These are phyloP conservation scores for Pseudohalonectria lignicola DNA, from an alignment of 2,329 filamentous ascomycete species.

Conservation along the genomic window DNA sequence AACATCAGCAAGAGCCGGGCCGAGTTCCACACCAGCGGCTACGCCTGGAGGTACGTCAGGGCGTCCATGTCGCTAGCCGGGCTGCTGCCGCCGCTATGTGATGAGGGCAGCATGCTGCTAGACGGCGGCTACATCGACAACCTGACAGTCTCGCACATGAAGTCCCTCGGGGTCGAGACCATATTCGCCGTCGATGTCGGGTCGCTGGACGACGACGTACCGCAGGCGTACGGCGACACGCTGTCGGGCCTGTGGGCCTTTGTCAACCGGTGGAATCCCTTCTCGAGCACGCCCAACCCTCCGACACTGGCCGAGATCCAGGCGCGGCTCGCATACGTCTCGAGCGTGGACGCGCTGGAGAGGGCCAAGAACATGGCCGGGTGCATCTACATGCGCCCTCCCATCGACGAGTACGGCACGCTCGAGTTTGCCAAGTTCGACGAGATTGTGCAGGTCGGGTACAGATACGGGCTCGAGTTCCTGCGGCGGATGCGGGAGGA, in stretches of 20 bases:
- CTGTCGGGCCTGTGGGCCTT: constrained; percentile 93
- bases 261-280: constrained; percentile 93
- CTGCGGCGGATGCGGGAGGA: constrained; percentile 66
- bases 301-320: constrained; percentile 95
- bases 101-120: constrained; percentile 92
- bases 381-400: constrained; percentile 92
- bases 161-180: constrained; percentile 79
- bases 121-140: constrained; percentile 98
- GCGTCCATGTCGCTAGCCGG: constrained; percentile 96
- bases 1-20: constrained; percentile 91
- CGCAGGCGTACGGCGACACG: constrained; percentile 87
- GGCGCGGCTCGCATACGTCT: constrained; percentile 87
- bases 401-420: constrained; percentile 86
- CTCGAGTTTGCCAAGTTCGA: constrained; percentile 96
- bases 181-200: constrained; percentile 97
- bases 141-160: constrained; percentile 94
- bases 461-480: constrained; percentile 74
- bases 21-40: constrained; percentile 91
- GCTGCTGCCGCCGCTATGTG: constrained; percentile 83
- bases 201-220: constrained; percentile 79
- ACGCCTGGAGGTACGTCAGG: constrained; percentile 93
- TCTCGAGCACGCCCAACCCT: constrained; percentile 79
- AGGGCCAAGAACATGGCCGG: constrained; percentile 83
- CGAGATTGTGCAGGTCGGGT: constrained; percentile 87
- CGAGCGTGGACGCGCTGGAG: constrained; percentile 86